Evolutionary conservation across 2,329 filamentous ascomycete species (phyloP).

Genomic region (Ambrosiella beaveri): DNA sequence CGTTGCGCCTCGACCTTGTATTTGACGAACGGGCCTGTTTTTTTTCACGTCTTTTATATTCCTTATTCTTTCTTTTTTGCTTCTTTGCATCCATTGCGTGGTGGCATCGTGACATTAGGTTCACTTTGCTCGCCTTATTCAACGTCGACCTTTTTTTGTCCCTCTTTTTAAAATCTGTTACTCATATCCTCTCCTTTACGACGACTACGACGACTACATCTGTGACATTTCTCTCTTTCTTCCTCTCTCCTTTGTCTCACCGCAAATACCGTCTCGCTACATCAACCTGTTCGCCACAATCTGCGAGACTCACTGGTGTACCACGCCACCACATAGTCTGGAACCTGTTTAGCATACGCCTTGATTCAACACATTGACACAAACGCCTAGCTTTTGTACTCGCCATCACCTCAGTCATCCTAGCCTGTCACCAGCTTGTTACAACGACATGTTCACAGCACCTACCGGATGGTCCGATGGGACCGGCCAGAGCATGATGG

Average conservation of each 20-base stretch:
- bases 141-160: neutral
- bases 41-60: neutral
- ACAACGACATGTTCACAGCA: constrained; percentile 12
- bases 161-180: neutral
- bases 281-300: neutral
- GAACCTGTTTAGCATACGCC: neutral
- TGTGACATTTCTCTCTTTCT: neutral
- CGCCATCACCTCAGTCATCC: neutral
- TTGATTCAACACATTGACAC: neutral
- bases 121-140: neutral
- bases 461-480: constrained; percentile 13
- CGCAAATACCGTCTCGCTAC: neutral
- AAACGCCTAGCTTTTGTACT: neutral
- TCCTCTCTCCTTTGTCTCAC: neutral
- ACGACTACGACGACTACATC: neutral
- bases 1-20: constrained; percentile 1
- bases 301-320: neutral
- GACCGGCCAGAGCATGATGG: constrained; percentile 2
- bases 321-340: neutral
- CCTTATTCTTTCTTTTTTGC: neutral
- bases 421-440: neutral
- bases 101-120: neutral
- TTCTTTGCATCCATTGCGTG: neutral
- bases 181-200: neutral
- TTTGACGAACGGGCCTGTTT: neutral